These are phyloP conservation scores for Penicillium verrucosum DNA, from an alignment of 2,329 filamentous ascomycete genomes.

Conservation along the genomic window DNA sequence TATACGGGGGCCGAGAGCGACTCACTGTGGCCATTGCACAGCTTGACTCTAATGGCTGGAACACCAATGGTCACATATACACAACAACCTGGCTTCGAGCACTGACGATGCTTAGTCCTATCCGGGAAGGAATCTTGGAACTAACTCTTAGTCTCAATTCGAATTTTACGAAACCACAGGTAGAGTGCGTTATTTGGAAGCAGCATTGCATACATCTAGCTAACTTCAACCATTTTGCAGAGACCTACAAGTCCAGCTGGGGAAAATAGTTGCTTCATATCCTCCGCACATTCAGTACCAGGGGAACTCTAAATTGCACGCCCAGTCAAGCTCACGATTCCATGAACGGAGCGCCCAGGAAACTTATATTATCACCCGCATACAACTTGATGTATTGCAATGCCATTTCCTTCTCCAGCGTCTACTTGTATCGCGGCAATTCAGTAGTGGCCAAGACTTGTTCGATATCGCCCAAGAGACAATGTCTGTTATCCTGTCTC, in stretches of 20 bases:
- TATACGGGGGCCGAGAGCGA: neutral
- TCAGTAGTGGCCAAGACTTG: neutral
- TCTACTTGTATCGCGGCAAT: neutral
- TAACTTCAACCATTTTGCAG: neutral
- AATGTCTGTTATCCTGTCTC: neutral
- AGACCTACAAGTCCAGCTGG: neutral
- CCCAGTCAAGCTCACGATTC: neutral
- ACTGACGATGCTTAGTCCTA: neutral
- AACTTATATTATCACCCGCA: neutral
- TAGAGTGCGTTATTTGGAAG: neutral
- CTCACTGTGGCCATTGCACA: neutral
- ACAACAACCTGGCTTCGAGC: neutral
- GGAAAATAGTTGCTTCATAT: neutral
- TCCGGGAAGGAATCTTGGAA: neutral
- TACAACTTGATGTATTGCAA: slow-evolving; percentile 1
- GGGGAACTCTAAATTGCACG: neutral
- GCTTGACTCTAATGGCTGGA: neutral
- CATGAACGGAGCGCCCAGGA: neutral
- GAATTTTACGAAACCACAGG: neutral
- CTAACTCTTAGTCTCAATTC: neutral
- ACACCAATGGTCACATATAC: neutral
- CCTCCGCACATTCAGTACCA: neutral
- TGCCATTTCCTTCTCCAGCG: neutral
- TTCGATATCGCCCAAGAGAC: neutral
- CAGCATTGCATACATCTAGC: neutral